Evolutionary conservation across 306 rosid genomes (phyloP).

Genomic region (Casuarina cunninghamiana): DNA sequence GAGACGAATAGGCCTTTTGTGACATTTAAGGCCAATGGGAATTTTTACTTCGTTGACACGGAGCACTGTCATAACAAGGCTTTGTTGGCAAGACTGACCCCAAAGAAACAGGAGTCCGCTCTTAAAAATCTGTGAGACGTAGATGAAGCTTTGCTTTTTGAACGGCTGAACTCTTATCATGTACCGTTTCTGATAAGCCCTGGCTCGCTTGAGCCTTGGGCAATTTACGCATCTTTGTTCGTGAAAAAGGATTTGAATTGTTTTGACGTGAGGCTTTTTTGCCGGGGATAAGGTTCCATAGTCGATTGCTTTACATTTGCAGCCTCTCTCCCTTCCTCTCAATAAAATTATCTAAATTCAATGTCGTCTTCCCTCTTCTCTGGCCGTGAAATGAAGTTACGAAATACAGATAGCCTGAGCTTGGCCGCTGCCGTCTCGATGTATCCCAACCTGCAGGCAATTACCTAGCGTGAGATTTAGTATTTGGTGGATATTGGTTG

Average conservation of each 20-base stretch:
- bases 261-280: not conserved
- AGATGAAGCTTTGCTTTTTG: not conserved
- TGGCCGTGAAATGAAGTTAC: too few species aligned
- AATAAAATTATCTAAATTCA: too few species aligned
- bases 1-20: conserved; percentile 83
- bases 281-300: too few species aligned
- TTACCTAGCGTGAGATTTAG: too few species aligned
- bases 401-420: too few species aligned
- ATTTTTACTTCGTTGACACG: conserved; percentile 68
- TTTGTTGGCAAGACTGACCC: conserved; percentile 73
- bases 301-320: too few species aligned
- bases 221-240: not conserved
- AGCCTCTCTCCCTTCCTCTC: too few species aligned
- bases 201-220: not conserved
- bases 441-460: too few species aligned
- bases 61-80: conserved; percentile 89
- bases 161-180: conserved; percentile 1
- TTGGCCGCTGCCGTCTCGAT: too few species aligned
- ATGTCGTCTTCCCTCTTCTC: too few species aligned
- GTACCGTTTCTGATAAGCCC: not conserved
- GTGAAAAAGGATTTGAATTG: not conserved
- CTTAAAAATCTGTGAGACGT: conserved; percentile 59
- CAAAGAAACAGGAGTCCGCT: conserved; percentile 55
- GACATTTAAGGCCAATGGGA: conserved; percentile 76
- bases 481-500: too few species aligned